phyloP scores from a whole-genome alignment of 1,284 basidiomycete genomes.

The Malassezia restricta region DNA sequence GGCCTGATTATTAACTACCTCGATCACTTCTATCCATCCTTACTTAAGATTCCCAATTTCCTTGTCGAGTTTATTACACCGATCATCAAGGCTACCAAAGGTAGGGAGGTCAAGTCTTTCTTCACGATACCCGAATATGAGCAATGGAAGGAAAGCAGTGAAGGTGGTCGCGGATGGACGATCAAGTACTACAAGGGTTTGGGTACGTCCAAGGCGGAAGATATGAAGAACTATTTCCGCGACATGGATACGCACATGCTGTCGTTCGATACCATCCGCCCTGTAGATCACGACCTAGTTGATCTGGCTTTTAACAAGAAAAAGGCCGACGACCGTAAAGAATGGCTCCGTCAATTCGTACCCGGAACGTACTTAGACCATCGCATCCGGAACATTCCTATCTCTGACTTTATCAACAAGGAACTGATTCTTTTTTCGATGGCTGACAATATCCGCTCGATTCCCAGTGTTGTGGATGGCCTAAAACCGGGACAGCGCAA shows the following conservation, averaged over 20 bases:
- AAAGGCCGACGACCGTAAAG: slow-evolving; percentile 95
- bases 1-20: slow-evolving; percentile 96
- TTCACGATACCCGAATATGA: slow-evolving; percentile 98
- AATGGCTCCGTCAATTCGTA: slow-evolving; percentile 93
- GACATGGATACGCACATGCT: slow-evolving; percentile 89
- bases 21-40: slow-evolving; percentile 90
- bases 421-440: slow-evolving; percentile 98
- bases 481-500: slow-evolving; percentile 98
- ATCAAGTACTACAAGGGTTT: slow-evolving; percentile 76
- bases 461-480: slow-evolving; percentile 68
- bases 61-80: slow-evolving; percentile 97
- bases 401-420: slow-evolving; percentile 92
- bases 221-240: slow-evolving; percentile 85
- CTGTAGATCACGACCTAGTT: slow-evolving; percentile 76
- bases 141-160: slow-evolving; percentile 71
- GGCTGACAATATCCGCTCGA: slow-evolving; percentile 96
- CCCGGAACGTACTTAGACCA: slow-evolving; percentile 93
- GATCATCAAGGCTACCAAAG: slow-evolving; percentile 75
- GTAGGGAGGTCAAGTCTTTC: slow-evolving; percentile 70
- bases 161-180: slow-evolving; percentile 68
- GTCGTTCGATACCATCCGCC: slow-evolving; percentile 68
- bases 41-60: slow-evolving; percentile 82
- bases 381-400: slow-evolving; percentile 70
- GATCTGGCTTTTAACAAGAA: slow-evolving; percentile 99
- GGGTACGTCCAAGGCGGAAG: slow-evolving; percentile 76